Base-by-base conservation (phyloP, 345 rosid species). In the Eucalyptus sideroxylon region DNA sequence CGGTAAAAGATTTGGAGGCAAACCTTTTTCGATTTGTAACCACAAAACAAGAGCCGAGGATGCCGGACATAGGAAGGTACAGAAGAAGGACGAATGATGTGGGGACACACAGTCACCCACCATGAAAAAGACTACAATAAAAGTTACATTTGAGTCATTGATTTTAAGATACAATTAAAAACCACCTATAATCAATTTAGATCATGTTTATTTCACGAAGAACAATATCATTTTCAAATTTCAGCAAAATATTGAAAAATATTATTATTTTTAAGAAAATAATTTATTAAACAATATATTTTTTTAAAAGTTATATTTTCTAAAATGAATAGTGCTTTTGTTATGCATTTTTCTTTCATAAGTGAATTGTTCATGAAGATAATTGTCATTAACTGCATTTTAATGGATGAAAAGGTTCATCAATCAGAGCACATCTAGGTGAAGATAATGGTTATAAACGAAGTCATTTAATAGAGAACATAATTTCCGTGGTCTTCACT, bases 241-340 rank as follows among this genome's bases (percentile, higher is more conserved):
- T 53, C 26, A 53, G 26, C 5, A 0, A 0, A 21, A 53, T 0
- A 53, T 53, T 19, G 0, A 53, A 53, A 21, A 53, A 8, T 8
- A 8, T 4, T 8, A 53, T 53, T 1, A 8, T 53, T 21, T 8
- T 3, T 3, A 0, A 53, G 1, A 19, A 53, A 53, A 53, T 53
- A 2, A 0, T 53, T 19, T 19, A 0, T 0, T 3, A 0, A 53
- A 50, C n/a, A 15, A 50, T 37, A 15, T 15, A 50, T 50, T 16
- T 51, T 51, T 16, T 16, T 0, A 53, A 19, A 53, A 53, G 1
- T 53, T 11, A 53, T 21, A 53, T 53, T 53, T 53, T 53, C 0
- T 0, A 0, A 53, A 53, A 53, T 53, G 1, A 53, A 0, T 2
- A 8, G 1, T 53, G 2, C 11, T 53, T 53, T 8, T 21, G 11